These are phyloP conservation scores for Bassia scoparia DNA, from an alignment of 148 eudicot species.

Conservation along the genomic window DNA sequence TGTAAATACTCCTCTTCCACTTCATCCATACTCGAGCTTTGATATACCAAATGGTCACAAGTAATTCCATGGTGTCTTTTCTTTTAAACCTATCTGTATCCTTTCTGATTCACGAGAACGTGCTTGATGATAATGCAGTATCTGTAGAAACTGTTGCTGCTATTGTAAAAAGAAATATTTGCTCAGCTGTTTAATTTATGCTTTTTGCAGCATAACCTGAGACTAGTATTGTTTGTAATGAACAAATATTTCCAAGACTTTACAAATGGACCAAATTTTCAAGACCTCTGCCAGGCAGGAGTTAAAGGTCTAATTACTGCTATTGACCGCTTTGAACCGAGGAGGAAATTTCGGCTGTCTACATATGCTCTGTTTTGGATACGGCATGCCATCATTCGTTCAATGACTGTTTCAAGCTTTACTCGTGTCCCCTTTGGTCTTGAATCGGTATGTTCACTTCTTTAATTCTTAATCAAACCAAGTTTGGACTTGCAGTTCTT, in stretches of 20 bases:
- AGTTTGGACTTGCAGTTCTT: neutral
- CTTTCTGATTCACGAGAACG: neutral
- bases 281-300: conserved; percentile 96
- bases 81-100: neutral
- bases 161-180: neutral
- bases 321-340: conserved; percentile 94
- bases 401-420: conserved; percentile 85
- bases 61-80: neutral
- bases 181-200: neutral
- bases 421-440: conserved; percentile 89
- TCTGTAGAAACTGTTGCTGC: neutral
- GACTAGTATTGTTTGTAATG: conserved; percentile 79
- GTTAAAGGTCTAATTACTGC: conserved; percentile 84
- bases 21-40: too few relatives aligned
- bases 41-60: too few relatives aligned
- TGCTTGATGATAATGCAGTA: neutral
- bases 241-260: conserved; percentile 90
- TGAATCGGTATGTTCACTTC: conserved; percentile 62
- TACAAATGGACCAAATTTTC: conserved; percentile 61
- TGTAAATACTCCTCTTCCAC: too few relatives aligned
- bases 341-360: conserved; percentile 61
- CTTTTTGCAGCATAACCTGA: conserved; percentile 85
- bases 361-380: conserved; percentile 91
- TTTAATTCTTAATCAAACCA: neutral
- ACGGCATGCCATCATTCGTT: conserved; percentile 79